These are phyloP conservation scores for Aspergillus bombycis DNA, from an alignment of 2,329 filamentous ascomycete species.

Conservation along the genomic window DNA sequence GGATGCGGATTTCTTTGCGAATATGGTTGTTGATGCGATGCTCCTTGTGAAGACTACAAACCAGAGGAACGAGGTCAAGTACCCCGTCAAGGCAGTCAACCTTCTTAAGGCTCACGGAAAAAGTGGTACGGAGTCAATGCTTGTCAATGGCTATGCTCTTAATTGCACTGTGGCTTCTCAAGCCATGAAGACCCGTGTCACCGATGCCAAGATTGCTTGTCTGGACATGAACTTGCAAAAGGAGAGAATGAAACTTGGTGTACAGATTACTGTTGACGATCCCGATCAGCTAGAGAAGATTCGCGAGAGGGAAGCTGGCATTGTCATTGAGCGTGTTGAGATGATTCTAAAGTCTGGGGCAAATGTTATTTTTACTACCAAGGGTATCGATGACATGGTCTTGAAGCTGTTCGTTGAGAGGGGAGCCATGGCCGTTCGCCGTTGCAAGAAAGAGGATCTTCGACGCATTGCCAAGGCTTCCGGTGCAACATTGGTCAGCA, in stretches of 20 bases:
- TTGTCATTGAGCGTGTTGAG: slow-evolving; percentile 90
- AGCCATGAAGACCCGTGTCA: slow-evolving; percentile 91
- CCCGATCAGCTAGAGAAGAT: slow-evolving; percentile 98
- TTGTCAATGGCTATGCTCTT: slow-evolving; percentile 94
- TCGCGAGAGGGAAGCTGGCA: slow-evolving; percentile 85
- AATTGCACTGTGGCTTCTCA: slow-evolving; percentile 99
- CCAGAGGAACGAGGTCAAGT: slow-evolving; percentile 87
- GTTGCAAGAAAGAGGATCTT: slow-evolving; percentile 98
- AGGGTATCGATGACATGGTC: slow-evolving; percentile 96
- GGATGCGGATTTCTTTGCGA: slow-evolving; percentile 94
- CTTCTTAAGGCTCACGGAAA: slow-evolving; percentile 98
- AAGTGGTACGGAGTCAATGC: slow-evolving; percentile 80
- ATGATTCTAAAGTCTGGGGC: slow-evolving; percentile 97
- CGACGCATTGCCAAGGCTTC: slow-evolving; percentile 94
- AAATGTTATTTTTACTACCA: slow-evolving; percentile 94
- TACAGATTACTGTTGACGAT: slow-evolving; percentile 97
- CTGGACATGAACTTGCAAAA: slow-evolving; percentile 99
- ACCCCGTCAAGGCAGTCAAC: slow-evolving; percentile 98
- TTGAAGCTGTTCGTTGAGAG: slow-evolving; percentile 93
- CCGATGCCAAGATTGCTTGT: slow-evolving; percentile 94
- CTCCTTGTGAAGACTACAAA: slow-evolving; percentile 91
- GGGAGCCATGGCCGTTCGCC: slow-evolving; percentile 91
- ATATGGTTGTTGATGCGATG: slow-evolving; percentile 97
- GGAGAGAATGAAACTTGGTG: slow-evolving; percentile 98
- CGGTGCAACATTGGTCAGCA: slow-evolving; percentile 88